These are phyloP conservation scores for Ustilago lituana DNA, from an alignment of 1,284 basidiomycete genomes.

Conservation along the genomic window DNA sequence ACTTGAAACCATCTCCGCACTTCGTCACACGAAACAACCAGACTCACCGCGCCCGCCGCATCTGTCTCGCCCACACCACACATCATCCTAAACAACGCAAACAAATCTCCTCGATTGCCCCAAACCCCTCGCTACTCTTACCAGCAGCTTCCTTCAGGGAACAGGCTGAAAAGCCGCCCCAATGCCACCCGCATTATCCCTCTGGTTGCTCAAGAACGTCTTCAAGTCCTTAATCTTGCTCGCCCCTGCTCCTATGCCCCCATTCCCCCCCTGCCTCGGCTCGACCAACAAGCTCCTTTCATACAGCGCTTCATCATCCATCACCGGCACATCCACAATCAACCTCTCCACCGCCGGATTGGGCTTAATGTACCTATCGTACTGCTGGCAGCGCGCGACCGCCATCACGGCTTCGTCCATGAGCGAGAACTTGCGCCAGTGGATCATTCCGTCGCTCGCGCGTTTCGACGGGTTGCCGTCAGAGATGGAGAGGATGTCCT, in stretches of 20 bases:
- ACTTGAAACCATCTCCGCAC: too few species aligned
- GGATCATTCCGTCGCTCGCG: constrained; percentile 50
- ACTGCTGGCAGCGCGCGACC: constrained; percentile 55
- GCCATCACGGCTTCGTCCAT: constrained; percentile 64
- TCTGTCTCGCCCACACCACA: too few species aligned
- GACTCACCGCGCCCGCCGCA: too few species aligned
- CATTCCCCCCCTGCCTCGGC: constrained; percentile 23
- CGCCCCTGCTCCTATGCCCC: constrained; percentile 1
- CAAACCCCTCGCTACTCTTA: too few species aligned
- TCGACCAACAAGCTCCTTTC: constrained; percentile 51
- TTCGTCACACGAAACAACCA: too few species aligned
- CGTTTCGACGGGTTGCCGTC: constrained; percentile 59
- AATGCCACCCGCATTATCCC: too few species aligned
- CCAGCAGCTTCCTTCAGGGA: too few species aligned
- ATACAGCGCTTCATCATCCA: constrained; percentile 60
- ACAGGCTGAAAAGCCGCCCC: too few species aligned
- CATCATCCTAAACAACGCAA: too few species aligned
- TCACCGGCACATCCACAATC: constrained; percentile 51
- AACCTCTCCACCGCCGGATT: constrained; percentile 41
- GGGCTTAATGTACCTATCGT: constrained; percentile 29
- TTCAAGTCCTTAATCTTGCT: constrained; percentile 53
- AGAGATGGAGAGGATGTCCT: constrained; percentile 60
- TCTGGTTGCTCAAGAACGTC: constrained; percentile 27
- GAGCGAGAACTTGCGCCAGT: constrained; percentile 61
- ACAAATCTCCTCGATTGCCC: too few species aligned